These are phyloP conservation scores for Pseudozyma tsukubaensis DNA, from an alignment of 1,284 basidiomycete species.

Conservation along the genomic window DNA sequence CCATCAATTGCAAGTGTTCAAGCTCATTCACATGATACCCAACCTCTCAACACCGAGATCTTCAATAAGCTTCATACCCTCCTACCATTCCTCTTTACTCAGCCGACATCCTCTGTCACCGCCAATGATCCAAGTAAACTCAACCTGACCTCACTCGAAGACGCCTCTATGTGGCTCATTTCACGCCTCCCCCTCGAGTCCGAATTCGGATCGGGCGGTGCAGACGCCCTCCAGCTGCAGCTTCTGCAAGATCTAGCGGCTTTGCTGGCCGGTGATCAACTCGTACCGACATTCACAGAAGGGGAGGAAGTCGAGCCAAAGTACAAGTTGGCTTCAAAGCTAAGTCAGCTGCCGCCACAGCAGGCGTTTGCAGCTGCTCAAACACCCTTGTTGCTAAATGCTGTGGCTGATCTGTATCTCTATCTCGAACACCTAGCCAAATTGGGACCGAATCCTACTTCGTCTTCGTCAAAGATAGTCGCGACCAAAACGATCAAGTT, in stretches of 20 bases:
- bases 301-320: constrained; percentile 14
- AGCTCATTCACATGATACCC: not conserved
- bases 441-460: not conserved
- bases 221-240: constrained; percentile 25
- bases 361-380: constrained; percentile 24
- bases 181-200: constrained; percentile 25
- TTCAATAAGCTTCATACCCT: constrained; percentile 17
- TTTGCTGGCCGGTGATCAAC: constrained; percentile 9
- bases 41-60: not conserved
- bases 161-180: constrained; percentile 38
- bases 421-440: constrained; percentile 15
- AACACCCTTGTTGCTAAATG: constrained; percentile 27
- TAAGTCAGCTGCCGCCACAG: constrained; percentile 14
- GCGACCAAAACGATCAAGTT: constrained; percentile 13
- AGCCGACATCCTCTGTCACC: not conserved
- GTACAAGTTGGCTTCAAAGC: constrained; percentile 12
- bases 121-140: constrained; percentile 7
- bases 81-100: constrained; percentile 27
- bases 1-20: not conserved
- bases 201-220: constrained; percentile 18
- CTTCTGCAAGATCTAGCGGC: constrained; percentile 23
- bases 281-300: constrained; percentile 16
- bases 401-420: constrained; percentile 29
- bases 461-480: not conserved
- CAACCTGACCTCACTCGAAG: constrained; percentile 18